Conservation (phyloP, 2,329 filamentous ascomycete genomes). For the Trichoderma sp. region DNA sequence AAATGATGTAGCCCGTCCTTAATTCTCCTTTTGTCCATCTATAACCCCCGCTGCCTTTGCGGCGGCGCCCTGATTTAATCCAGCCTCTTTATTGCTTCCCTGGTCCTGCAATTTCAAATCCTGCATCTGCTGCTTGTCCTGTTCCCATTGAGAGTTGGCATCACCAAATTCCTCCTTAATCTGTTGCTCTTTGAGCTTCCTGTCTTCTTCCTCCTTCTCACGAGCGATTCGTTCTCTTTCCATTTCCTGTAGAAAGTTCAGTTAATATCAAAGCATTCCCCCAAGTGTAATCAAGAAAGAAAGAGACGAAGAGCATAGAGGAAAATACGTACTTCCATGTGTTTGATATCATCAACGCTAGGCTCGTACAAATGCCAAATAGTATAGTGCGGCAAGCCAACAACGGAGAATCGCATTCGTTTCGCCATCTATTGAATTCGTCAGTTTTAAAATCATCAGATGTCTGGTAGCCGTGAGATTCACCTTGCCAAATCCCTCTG, state of each 20-base stretch:
- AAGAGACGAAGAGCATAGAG: background rate
- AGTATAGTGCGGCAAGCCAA: constrained; percentile 94
- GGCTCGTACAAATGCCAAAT: constrained; percentile 99
- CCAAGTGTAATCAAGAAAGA: background rate
- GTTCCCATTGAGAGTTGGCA: constrained; percentile 79
- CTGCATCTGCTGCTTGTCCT: constrained; percentile 81
- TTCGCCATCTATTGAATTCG: constrained; percentile 77
- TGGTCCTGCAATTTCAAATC: constrained; percentile 53
- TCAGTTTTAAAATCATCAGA: background rate
- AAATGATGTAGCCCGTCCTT: constrained; percentile 7
- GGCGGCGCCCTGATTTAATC: constrained; percentile 20
- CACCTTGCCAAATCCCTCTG: constrained; percentile 98
- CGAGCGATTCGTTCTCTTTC: constrained; percentile 79
- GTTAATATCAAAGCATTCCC: background rate
- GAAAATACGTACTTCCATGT: constrained; percentile 74
- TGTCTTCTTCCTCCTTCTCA: constrained; percentile 69
- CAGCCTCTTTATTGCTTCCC: constrained; percentile 8
- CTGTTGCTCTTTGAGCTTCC: constrained; percentile 73
- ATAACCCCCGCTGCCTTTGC: constrained; percentile 47
- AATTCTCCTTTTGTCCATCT: constrained; percentile 41
- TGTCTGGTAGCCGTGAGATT: constrained; percentile 32
- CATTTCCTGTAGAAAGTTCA: constrained; percentile 71
- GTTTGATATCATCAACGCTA: constrained; percentile 93
- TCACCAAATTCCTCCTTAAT: constrained; percentile 82
- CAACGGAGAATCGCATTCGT: constrained; percentile 92